These are phyloP conservation scores for Pseudohyphozyma bogoriensis DNA, from an alignment of 768 basidiomycete genomes.

Conservation along the genomic window DNA sequence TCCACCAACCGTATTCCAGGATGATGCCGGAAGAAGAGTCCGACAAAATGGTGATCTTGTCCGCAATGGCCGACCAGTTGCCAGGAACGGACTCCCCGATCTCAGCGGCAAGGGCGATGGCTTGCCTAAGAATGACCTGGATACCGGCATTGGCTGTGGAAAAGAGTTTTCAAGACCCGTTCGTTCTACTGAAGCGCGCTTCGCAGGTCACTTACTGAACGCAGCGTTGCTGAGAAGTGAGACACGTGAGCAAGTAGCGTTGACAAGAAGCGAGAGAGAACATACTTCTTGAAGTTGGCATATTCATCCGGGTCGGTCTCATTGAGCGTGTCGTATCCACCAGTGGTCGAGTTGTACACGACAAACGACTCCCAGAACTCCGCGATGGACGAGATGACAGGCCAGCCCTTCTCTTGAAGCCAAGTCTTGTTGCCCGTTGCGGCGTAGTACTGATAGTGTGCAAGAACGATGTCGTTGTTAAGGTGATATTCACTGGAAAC, in stretches of 20 bases:
- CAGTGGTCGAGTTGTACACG: conserved; percentile 10
- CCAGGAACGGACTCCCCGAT: conserved; percentile 1
- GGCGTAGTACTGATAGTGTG: conserved; percentile 13
- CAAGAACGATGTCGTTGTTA: conserved; percentile 21
- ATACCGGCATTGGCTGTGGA: conserved; percentile 17
- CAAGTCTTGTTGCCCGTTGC: conserved; percentile 16
- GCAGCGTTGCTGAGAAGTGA: neutral
- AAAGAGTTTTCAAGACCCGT: neutral
- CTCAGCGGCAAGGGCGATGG: conserved; percentile 6
- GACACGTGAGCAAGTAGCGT: neutral
- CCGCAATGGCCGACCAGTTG: conserved; percentile 11
- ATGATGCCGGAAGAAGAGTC: conserved; percentile 8
- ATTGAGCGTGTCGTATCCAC: conserved; percentile 13
- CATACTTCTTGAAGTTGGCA: neutral
- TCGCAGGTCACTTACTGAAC: neutral
- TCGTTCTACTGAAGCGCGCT: neutral
- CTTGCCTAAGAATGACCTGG: conserved; percentile 9
- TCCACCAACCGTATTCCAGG: conserved; percentile 5
- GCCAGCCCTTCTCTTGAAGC: conserved; percentile 23
- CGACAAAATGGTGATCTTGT: conserved; percentile 18
- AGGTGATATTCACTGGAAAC: conserved; percentile 19
- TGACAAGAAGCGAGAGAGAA: neutral
- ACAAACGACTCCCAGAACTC: conserved; percentile 22
- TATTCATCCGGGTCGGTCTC: conserved; percentile 6
- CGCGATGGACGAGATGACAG: conserved; percentile 10